Percentiles rank a stretch among this genome's conserved stretches.
Evolutionary conservation across 2,329 filamentous ascomycete genomes (phyloP).

Genomic region (Cytospora schulzeri): DNA sequence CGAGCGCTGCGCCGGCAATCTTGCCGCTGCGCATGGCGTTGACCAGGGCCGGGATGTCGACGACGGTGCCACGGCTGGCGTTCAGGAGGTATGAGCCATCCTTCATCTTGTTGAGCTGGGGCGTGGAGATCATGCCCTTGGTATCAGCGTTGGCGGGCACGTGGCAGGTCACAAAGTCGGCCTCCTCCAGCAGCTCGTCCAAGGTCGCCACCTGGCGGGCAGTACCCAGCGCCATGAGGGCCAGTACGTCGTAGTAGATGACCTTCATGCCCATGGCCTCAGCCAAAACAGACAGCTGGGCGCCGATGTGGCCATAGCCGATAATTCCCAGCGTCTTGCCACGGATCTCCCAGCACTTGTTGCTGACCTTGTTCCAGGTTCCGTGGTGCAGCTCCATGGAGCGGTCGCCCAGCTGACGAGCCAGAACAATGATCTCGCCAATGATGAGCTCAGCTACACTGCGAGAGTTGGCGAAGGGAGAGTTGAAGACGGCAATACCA

Average conservation of each 20-base stretch:
- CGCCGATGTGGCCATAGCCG: slow-evolving; percentile 96
- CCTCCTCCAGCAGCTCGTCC: slow-evolving; percentile 71
- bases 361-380: slow-evolving; percentile 97
- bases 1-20: slow-evolving; percentile 90
- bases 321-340: slow-evolving; percentile 97
- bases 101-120: slow-evolving; percentile 87
- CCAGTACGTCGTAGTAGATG: slow-evolving; percentile 94
- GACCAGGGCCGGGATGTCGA: slow-evolving; percentile 90
- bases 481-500: slow-evolving; percentile 98
- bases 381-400: slow-evolving; percentile 93
- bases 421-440: slow-evolving; percentile 86
- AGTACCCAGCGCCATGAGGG: slow-evolving; percentile 91
- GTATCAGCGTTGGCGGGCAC: slow-evolving; percentile 94
- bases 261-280: slow-evolving; percentile 98
- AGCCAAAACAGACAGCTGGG: slow-evolving; percentile 90
- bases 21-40: slow-evolving; percentile 84
- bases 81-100: slow-evolving; percentile 93
- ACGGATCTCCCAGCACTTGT: slow-evolving; percentile 95
- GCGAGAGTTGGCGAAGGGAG: slow-evolving; percentile 95
- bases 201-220: slow-evolving; percentile 80
- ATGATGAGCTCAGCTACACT: slow-evolving; percentile 97
- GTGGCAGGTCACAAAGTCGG: slow-evolving; percentile 93
- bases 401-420: slow-evolving; percentile 89
- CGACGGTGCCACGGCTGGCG: slow-evolving; percentile 88
- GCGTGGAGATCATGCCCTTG: slow-evolving; percentile 82